These are phyloP conservation scores for Globisporangium mamillatum DNA, from an alignment of 352 stramenopile genomes.

Conservation along the genomic window DNA sequence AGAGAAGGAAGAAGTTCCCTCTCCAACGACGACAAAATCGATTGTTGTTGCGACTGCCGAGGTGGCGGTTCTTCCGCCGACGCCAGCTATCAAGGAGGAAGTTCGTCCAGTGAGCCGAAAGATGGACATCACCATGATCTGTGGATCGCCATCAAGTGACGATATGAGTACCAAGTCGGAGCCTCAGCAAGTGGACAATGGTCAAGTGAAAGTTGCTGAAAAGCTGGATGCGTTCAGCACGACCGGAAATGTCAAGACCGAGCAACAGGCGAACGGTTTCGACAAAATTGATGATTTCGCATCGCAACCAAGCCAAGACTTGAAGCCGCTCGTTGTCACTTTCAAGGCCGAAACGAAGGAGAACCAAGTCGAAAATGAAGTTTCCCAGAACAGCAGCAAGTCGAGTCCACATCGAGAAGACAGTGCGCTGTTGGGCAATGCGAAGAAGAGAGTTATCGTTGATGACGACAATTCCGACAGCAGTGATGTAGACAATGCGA, in stretches of 20 bases:
- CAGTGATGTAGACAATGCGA: slow-evolving; percentile 27
- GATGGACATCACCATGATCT: slow-evolving; percentile 54
- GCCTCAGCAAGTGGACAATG: not conserved
- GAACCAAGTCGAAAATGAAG: slow-evolving; percentile 25
- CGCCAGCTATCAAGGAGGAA: slow-evolving; percentile 13
- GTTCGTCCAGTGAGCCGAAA: slow-evolving; percentile 19
- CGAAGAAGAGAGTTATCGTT: slow-evolving; percentile 63
- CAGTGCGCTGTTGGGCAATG: slow-evolving; percentile 21
- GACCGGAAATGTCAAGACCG: slow-evolving; percentile 10
- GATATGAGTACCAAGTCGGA: slow-evolving; percentile 13
- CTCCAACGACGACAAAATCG: not conserved
- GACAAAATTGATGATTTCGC: not conserved
- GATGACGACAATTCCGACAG: slow-evolving; percentile 60
- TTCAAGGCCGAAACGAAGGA: slow-evolving; percentile 12
- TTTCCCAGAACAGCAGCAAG: not conserved
- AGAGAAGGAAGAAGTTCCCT: not conserved
- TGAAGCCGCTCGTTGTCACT: not conserved
- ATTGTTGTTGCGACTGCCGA: not conserved
- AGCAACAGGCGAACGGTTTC: slow-evolving; percentile 5
- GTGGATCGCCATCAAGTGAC: slow-evolving; percentile 24
- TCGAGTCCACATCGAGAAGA: slow-evolving; percentile 13
- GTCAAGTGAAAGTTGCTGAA: not conserved
- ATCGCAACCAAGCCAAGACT: not conserved
- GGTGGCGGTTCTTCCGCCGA: not conserved
- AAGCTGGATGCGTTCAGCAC: not conserved